Evolutionary conservation across 2,329 filamentous ascomycete genomes (phyloP).

Genomic region (Incumbomyces lentus): DNA sequence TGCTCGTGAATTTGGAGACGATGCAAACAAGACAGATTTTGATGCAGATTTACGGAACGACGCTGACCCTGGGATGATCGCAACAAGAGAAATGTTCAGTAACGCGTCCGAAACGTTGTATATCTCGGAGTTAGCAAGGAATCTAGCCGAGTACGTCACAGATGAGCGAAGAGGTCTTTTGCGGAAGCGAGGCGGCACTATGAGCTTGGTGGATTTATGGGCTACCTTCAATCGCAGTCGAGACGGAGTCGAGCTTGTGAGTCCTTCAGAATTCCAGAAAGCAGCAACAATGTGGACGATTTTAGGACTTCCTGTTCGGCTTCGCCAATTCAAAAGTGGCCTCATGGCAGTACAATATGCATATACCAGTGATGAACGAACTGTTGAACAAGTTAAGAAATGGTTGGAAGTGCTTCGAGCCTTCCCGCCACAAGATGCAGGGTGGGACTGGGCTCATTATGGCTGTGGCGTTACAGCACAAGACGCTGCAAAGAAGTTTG

Average conservation of each 20-base stretch:
- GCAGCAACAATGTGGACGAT: slow-evolving; percentile 82
- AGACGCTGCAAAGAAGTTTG: slow-evolving; percentile 79
- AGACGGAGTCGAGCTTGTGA: slow-evolving; percentile 88
- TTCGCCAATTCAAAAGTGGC: slow-evolving; percentile 83
- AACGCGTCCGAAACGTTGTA: slow-evolving; percentile 67
- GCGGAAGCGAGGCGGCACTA: slow-evolving; percentile 71
- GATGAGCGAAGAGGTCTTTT: slow-evolving; percentile 73
- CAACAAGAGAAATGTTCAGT: slow-evolving; percentile 89
- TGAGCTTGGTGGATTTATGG: slow-evolving; percentile 85
- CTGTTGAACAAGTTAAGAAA: slow-evolving; percentile 60
- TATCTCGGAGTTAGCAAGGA: slow-evolving; percentile 73
- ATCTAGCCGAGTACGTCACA: slow-evolving; percentile 78
- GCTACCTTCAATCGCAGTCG: slow-evolving; percentile 87
- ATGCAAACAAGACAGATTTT: slow-evolving; percentile 43
- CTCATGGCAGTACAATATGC: slow-evolving; percentile 85
- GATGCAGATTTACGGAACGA: slow-evolving; percentile 73
- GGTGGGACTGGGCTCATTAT: slow-evolving; percentile 68
- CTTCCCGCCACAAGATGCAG: slow-evolving; percentile 44
- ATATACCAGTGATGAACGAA: slow-evolving; percentile 84
- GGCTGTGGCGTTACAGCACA: slow-evolving; percentile 82
- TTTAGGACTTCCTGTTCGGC: slow-evolving; percentile 71
- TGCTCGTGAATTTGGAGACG: slow-evolving; percentile 53
- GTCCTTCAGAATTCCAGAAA: slow-evolving; percentile 81
- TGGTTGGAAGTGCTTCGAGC: slow-evolving; percentile 67
- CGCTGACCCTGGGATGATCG: slow-evolving; percentile 75